Conservation (phyloP, 2,329 filamentous ascomycete genomes). For the Scedosporium aurantiacum region DNA sequence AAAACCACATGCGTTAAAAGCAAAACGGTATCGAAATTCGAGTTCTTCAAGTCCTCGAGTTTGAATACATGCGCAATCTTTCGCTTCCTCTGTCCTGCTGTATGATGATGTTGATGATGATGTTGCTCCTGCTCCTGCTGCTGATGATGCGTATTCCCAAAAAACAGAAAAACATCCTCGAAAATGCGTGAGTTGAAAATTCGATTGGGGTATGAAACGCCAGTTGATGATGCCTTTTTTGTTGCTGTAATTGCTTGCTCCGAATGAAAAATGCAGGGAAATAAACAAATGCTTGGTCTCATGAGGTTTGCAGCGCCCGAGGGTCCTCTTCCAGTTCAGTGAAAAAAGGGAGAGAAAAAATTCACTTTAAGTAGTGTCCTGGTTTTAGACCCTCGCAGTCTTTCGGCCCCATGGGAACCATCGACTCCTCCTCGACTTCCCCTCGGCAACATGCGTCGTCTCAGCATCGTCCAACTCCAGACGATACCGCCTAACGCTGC, state of each 20-base stretch:
- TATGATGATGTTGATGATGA: background rate
- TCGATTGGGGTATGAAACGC: constrained; percentile 5
- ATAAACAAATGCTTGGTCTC: background rate
- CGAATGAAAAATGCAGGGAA: background rate
- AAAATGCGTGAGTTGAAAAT: constrained; percentile 1
- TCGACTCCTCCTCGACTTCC: background rate
- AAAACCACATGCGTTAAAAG: background rate
- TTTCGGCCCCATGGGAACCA: background rate
- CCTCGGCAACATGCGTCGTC: constrained; percentile 10
- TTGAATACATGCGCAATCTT: background rate
- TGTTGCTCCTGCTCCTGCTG: background rate
- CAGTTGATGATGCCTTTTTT: background rate
- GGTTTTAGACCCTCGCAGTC: background rate
- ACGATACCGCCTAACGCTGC: constrained; percentile 52
- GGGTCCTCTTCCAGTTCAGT: too few species aligned
- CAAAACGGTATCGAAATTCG: background rate
- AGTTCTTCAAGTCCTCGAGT: background rate
- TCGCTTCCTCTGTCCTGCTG: background rate
- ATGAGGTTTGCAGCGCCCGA: background rate
- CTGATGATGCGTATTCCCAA: background rate
- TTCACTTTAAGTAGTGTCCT: background rate
- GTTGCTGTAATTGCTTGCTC: background rate
- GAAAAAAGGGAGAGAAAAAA: too few species aligned
- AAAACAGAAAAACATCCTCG: background rate
- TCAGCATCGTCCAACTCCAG: constrained; percentile 42